Percentiles rank a stretch among this genome's conserved stretches.
phyloP scores from a whole-genome alignment of 2,329 filamentous ascomycete species.

The Talaromyces sp. region DNA sequence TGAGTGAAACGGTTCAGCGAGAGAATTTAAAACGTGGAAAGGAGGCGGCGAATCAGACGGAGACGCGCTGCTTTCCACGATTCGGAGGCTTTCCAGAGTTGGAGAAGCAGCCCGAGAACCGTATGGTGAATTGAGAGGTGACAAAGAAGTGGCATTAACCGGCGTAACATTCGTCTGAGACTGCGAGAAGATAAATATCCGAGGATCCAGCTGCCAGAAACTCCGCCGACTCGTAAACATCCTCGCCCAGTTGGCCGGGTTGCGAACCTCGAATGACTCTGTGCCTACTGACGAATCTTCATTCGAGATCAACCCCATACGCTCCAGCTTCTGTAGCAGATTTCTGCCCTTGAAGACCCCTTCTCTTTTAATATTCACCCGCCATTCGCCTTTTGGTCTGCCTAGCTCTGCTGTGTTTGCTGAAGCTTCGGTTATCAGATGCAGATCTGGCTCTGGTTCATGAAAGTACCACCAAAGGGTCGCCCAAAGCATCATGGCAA shows the following conservation, averaged over 20 bases:
- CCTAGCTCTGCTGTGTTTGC: slow-evolving; percentile 64
- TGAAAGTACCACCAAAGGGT: slow-evolving; percentile 98
- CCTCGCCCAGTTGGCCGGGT: slow-evolving; percentile 64
- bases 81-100: slow-evolving; percentile 29
- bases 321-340: slow-evolving; percentile 82
- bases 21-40: slow-evolving; percentile 24
- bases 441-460: slow-evolving; percentile 67
- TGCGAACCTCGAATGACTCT: slow-evolving; percentile 56
- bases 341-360: slow-evolving; percentile 84
- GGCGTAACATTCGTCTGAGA: slow-evolving; percentile 49
- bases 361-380: slow-evolving; percentile 76
- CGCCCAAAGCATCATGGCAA: slow-evolving; percentile 95
- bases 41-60: slow-evolving; percentile 32
- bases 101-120: slow-evolving; percentile 53
- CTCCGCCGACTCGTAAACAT: slow-evolving; percentile 78
- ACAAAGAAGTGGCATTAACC: slow-evolving; percentile 40
- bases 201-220: slow-evolving; percentile 90
- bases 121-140: slow-evolving; percentile 44
- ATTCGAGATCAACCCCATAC: slow-evolving; percentile 80
- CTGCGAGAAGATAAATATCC: slow-evolving; percentile 83
- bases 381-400: slow-evolving; percentile 80
- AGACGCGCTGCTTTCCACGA: slow-evolving; percentile 8
- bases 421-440: slow-evolving; percentile 61
- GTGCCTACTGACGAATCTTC: slow-evolving; percentile 72
- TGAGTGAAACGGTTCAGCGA: slow-evolving; percentile 70